phyloP scores from a whole-genome alignment of 1,139 yeast species.

The Pichia sp. region DNA sequence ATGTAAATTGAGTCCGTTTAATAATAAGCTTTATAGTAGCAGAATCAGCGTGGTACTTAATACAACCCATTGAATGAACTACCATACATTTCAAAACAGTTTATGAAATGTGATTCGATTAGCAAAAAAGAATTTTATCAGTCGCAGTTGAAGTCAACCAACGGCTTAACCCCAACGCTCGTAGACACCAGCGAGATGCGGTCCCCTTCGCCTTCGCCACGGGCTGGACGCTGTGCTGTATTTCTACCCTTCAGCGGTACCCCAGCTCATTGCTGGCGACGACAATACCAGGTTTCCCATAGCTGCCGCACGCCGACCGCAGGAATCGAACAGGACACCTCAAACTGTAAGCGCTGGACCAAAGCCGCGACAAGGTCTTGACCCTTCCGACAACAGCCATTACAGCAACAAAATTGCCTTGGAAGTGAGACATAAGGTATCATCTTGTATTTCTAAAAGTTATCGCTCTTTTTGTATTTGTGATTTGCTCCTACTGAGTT shows the following conservation, averaged over 20 bases:
- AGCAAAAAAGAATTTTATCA: background rate
- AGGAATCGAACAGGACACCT: conserved; percentile 67
- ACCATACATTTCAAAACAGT: background rate
- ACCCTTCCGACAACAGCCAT: conserved; percentile 61
- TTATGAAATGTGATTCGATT: no score
- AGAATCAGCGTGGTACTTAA: no score
- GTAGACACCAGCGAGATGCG: conserved; percentile 41
- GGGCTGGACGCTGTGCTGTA: conserved; percentile 68
- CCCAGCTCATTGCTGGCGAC: conserved; percentile 50
- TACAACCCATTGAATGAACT: no score
- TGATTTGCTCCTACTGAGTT: no score
- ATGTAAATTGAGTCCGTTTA: background rate
- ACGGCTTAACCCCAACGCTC: conserved; percentile 25
- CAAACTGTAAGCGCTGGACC: conserved; percentile 28
- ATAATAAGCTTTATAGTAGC: no score
- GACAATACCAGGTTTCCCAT: conserved; percentile 49
- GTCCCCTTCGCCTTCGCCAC: conserved; percentile 61
- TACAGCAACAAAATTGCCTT: conserved; percentile 40
- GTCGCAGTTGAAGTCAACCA: conserved; percentile 27
- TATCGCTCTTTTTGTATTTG: no score
- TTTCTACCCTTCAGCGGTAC: conserved; percentile 66
- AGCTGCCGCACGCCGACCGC: conserved; percentile 46
- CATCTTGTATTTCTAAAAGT: background rate
- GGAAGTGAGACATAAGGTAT: no score
- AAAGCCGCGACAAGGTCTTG: conserved; percentile 26